Base-by-base conservation (phyloP, 805 yeast species). In the Blastobotrys attinorum region DNA sequence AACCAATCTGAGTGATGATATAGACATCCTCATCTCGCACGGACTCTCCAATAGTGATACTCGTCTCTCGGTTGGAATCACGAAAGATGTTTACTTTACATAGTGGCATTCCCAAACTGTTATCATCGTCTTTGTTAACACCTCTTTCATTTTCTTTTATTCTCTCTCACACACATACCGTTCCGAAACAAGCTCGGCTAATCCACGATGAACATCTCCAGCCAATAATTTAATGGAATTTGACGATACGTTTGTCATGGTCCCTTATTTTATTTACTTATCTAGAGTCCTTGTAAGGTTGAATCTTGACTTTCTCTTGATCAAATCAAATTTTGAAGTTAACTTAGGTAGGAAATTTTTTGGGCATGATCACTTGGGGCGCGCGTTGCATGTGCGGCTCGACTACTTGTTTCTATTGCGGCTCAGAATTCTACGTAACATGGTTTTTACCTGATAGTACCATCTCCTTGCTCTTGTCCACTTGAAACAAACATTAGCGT, bases 11-110 rank as follows among this genome's bases (percentile, higher is more conserved):
- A 44, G 62, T 55, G 39, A 62, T 43, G 39, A 62, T 59, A 45
- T 57, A 63, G 22, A 61, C 66, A 55, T 87, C 96, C 61, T 88
- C 96, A 61, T 87, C 96, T 63, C 96, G 76, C n/a, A 87, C 83
- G 22, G 90, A 79, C 60, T 87, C 96, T 23, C 89, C 92, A 44
- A 88, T 81, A 23, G 86, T 77, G 22, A 88, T 88, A 2, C 95
- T 83, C 1, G 94, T 82, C 63, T 89, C 96, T 55, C 76, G 77
- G 59, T 85, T 88, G 23, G 94, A 77, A 62, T 85, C 85, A 60
- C 86, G 86, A 52, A 81, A 81, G 6, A 87, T 89, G 42, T 82
- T 83, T 32, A 85, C 81, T 52, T 79, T 81, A 42, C 87, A 77
- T 47, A 81, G 67, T 13, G 75, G 76, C 25, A 85, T 64, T 16